These are phyloP conservation scores for Cadophora sp. DNA, from an alignment of 2,329 filamentous ascomycete genomes.

Conservation along the genomic window DNA sequence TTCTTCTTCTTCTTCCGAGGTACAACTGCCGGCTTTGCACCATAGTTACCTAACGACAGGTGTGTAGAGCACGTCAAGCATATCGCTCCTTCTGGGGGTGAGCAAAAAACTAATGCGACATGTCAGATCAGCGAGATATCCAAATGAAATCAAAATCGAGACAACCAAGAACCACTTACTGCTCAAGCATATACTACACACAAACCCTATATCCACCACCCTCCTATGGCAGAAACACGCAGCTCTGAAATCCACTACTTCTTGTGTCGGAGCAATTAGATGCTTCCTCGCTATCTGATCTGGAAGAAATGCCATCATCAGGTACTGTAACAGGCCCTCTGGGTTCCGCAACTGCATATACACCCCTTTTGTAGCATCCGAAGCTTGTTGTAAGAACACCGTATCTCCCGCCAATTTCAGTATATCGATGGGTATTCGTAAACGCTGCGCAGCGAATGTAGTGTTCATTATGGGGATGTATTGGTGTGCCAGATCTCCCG, in stretches of 20 bases:
- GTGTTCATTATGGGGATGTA: conserved; percentile 99
- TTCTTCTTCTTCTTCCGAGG: conserved; percentile 78
- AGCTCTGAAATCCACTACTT: conserved; percentile 94
- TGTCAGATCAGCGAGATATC: conserved; percentile 26
- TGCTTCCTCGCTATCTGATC: conserved; percentile 68
- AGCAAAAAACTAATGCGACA: conserved; percentile 69
- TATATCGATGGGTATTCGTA: conserved; percentile 90
- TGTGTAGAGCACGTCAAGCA: conserved; percentile 86
- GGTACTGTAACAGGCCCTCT: conserved; percentile 82
- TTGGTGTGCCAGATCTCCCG: conserved; percentile 81
- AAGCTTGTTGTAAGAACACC: conserved; percentile 93
- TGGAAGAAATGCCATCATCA: conserved; percentile 93
- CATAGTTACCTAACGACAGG: conserved; percentile 78
- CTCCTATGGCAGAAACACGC: conserved; percentile 96
- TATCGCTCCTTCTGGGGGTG: conserved; percentile 65
- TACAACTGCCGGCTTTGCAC: conserved; percentile 77
- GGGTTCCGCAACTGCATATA: conserved; percentile 69
- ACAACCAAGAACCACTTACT: conserved; percentile 54
- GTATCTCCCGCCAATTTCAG: conserved; percentile 84
- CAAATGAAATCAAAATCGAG: neutral
- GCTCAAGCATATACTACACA: conserved; percentile 94
- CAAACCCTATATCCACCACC: conserved; percentile 90
- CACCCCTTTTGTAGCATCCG: conserved; percentile 73
- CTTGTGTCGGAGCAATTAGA: conserved; percentile 79
- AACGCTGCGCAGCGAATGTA: conserved; percentile 92